Base-by-base conservation (phyloP, 495 filamentous ascomycete species). In the Tuber indicum region DNA sequence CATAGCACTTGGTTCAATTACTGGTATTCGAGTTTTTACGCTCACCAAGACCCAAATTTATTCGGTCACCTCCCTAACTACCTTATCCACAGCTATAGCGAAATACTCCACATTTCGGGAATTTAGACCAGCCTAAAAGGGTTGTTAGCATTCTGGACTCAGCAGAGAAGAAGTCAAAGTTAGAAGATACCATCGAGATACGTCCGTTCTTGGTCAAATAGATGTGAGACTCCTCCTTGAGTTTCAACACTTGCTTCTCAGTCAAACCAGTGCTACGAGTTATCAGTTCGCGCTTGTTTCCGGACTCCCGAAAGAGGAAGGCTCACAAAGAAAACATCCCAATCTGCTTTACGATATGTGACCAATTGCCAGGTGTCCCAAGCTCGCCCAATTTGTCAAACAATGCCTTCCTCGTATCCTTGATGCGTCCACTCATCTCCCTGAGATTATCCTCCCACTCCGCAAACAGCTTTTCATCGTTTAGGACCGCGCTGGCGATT, bases 181-280 rank as follows among this genome's bases (percentile, higher is more conserved):
- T 0, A 19, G 16, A 14, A 72, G 46, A 74, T 82, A 82, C 81
- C 81, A 99, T 98, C 74, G 91, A 94, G 84, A 98, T 97, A 47
- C 96, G 90, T 17, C 96, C 96, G 82, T 99, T 99, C 90, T 98
- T 98, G 43, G 96, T 98, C 93, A 98, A 97, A 85, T 99, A 99
- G 52, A 99, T 88, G 83, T 98, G 96, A 81, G 87, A 91, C 79
- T 95, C 91, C 71, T 91, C 89, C 73, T 93, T 87, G 77, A 99
- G 83, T 84, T 90, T 89, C 85, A 89, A 81, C n/a, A 97, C 96
- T 85, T 99, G 96, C 72, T 87, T 83, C 87, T 98, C 95, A 1
- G 84, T 91, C 84, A 99, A 84, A 0, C 96, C 96, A 3, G 96
- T 99, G 84, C 81, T 82, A 71, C 21, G 9, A 19, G 43, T 74